These are phyloP conservation scores for Phytopythium boreale DNA, from an alignment of 352 stramenopile species.

Conservation along the genomic window DNA sequence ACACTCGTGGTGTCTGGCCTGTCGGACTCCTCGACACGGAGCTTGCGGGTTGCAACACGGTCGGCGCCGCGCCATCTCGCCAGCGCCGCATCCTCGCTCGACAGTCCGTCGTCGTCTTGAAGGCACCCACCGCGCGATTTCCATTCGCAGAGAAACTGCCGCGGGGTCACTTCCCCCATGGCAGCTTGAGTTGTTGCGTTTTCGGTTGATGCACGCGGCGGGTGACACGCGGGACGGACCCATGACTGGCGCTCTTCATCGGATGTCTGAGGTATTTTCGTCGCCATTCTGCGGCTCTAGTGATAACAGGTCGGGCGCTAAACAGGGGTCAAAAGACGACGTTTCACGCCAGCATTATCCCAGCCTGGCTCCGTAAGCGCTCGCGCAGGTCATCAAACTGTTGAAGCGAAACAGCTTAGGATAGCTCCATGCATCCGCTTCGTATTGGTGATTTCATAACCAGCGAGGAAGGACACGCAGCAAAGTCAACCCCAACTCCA, in stretches of 20 bases:
- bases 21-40: not conserved
- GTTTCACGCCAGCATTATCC: not conserved
- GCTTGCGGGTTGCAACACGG: not conserved
- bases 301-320: not conserved
- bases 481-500: not conserved
- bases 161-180: not conserved
- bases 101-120: not conserved
- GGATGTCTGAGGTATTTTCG: not conserved
- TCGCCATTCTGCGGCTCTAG: not conserved
- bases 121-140: not conserved
- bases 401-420: not conserved
- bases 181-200: not conserved
- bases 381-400: no score
- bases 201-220: not conserved
- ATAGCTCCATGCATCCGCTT: not conserved
- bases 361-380: no score
- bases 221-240: not conserved
- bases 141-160: constrained; percentile 1
- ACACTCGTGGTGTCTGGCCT: not conserved
- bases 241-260: not conserved
- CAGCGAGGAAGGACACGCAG: not conserved
- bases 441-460: not conserved
- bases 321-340: not conserved
- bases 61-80: not conserved
- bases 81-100: not conserved